These are phyloP conservation scores for Sisymbrium altissimum DNA, from an alignment of 345 rosid genomes.

Conservation along the genomic window DNA sequence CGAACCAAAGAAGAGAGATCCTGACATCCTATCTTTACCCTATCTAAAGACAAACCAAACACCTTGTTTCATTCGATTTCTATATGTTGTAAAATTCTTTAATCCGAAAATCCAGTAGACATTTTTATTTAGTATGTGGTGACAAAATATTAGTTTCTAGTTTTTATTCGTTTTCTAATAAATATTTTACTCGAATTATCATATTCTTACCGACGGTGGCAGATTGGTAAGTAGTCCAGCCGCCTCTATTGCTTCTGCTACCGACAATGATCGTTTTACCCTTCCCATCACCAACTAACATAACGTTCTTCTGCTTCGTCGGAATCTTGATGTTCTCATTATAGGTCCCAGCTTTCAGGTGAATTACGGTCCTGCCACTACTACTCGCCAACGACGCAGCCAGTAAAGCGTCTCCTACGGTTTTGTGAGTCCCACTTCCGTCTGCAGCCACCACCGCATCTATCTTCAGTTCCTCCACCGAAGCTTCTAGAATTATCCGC, in stretches of 20 bases:
- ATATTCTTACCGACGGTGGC: conserved; percentile 51
- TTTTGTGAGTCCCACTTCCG: conserved; percentile 55
- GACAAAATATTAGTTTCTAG: no score
- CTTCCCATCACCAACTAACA: conserved; percentile 63
- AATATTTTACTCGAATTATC: neutral
- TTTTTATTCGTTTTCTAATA: neutral
- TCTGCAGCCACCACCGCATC: conserved; percentile 53
- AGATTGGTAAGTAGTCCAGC: conserved; percentile 44
- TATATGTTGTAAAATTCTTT: no score
- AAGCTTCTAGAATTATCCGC: conserved; percentile 46
- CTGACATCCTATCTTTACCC: no score
- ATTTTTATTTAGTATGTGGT: no score
- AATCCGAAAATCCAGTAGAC: no score
- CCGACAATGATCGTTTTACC: conserved; percentile 45
- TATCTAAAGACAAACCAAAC: no score
- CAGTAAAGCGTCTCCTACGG: conserved; percentile 42
- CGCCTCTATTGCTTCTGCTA: conserved; percentile 36
- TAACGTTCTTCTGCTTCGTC: conserved; percentile 48
- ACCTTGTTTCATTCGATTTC: no score
- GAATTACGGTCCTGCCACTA: conserved; percentile 44
- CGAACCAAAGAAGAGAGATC: neutral
- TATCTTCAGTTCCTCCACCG: conserved; percentile 37
- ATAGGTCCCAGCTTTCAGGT: conserved; percentile 53
- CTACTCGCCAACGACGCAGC: conserved; percentile 25
- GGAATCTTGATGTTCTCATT: conserved; percentile 43